These are phyloP conservation scores for Yamadazyma spencermartinsiae DNA, from an alignment of 1,139 yeast species.

Conservation along the genomic window DNA sequence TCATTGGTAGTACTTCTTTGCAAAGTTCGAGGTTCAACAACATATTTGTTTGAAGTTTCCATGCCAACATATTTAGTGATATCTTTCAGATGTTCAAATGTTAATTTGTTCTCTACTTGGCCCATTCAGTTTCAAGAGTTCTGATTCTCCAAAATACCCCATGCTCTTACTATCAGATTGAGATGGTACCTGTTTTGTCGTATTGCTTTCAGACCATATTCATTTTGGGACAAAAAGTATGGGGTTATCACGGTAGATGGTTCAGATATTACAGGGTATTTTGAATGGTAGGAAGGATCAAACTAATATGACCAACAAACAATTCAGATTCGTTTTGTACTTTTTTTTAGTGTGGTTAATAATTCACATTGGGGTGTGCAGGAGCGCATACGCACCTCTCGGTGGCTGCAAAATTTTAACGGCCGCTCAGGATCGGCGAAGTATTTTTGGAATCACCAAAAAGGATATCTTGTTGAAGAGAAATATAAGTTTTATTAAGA, in stretches of 20 bases:
- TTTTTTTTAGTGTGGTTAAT: not conserved
- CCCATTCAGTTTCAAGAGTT: constrained; percentile 23
- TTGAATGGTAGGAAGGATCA: constrained; percentile 29
- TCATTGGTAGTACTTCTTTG: too few species aligned
- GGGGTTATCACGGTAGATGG: constrained; percentile 16
- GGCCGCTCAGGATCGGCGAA: not conserved
- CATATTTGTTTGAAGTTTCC: too few species aligned
- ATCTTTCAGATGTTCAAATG: constrained; percentile 2
- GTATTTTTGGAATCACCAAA: too few species aligned
- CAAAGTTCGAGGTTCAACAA: too few species aligned
- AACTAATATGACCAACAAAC: constrained; percentile 28
- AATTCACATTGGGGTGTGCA: too few species aligned
- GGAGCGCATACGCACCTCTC: too few species aligned
- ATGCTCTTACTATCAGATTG: constrained; percentile 25
- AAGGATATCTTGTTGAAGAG: too few species aligned
- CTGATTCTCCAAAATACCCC: constrained; percentile 26
- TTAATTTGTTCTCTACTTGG: constrained; percentile 14
- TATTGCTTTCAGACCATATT: constrained; percentile 23
- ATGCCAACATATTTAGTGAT: not conserved
- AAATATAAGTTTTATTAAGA: too few species aligned
- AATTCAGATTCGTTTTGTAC: constrained; percentile 21
- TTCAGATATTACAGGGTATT: constrained; percentile 23
- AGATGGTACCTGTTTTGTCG: constrained; percentile 19
- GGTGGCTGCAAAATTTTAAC: not conserved
- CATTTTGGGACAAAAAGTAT: constrained; percentile 22